Evolutionary conservation across 345 rosid species (phyloP).

Genomic region (Arabidopsis suecica): DNA sequence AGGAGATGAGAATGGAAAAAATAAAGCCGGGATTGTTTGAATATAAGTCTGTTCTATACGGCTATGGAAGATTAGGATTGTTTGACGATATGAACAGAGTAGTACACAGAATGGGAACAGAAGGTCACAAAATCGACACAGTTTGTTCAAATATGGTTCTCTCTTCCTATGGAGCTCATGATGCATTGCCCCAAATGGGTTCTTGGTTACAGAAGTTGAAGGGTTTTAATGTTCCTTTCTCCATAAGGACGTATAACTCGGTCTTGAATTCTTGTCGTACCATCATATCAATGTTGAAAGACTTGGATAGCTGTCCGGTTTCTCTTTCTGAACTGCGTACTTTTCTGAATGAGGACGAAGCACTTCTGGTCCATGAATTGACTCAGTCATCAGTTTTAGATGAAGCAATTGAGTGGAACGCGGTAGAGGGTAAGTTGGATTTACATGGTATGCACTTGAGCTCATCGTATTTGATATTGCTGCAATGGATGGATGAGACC

Average conservation of each 20-base stretch:
- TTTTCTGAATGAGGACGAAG: slow-evolving; percentile 58
- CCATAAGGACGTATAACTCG: slow-evolving; percentile 74
- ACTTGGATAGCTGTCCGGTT: slow-evolving; percentile 46
- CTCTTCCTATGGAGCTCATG: slow-evolving; percentile 71
- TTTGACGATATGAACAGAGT: slow-evolving; percentile 68
- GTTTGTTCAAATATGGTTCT: slow-evolving; percentile 82
- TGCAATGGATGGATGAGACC: slow-evolving; percentile 78
- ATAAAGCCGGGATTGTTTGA: slow-evolving; percentile 59
- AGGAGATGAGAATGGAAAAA: slow-evolving; percentile 55
- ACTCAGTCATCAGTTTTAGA: slow-evolving; percentile 55
- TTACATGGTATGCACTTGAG: slow-evolving; percentile 85
- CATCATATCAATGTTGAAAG: slow-evolving; percentile 49
- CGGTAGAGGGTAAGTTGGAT: slow-evolving; percentile 68
- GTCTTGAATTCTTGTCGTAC: slow-evolving; percentile 74
- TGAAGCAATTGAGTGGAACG: slow-evolving; percentile 60
- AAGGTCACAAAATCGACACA: slow-evolving; percentile 61
- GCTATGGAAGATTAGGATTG: slow-evolving; percentile 74
- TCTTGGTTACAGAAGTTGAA: slow-evolving; percentile 70
- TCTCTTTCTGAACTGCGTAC: slow-evolving; percentile 54
- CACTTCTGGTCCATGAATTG: slow-evolving; percentile 57
- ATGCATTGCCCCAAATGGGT: slow-evolving; percentile 60
- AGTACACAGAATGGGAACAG: slow-evolving; percentile 52
- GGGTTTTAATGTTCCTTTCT: slow-evolving; percentile 52
- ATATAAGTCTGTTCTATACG: slow-evolving; percentile 55
- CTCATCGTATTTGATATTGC: slow-evolving; percentile 69